Conservation (phyloP, 495 filamentous ascomycete species). For the Chaetomium tenue region DNA sequence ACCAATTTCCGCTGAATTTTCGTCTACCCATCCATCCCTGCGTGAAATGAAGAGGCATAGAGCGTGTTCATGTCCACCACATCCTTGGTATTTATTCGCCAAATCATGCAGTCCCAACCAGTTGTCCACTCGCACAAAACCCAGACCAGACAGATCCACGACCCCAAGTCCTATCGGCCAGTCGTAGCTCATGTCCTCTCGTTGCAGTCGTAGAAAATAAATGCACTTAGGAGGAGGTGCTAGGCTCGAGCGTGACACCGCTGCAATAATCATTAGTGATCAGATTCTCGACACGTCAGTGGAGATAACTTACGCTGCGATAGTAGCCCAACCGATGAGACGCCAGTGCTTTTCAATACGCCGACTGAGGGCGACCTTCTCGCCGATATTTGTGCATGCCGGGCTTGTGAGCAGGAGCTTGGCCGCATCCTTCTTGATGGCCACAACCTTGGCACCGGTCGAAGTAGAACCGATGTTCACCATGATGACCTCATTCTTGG, state of each 20-base stretch:
- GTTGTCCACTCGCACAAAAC: slow-evolving; percentile 6
- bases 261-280: slow-evolving; percentile 25
- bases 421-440: slow-evolving; percentile 94
- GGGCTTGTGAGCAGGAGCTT: slow-evolving; percentile 77
- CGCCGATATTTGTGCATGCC: slow-evolving; percentile 88
- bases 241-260: slow-evolving; percentile 47
- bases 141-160: neutral
- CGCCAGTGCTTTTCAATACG: slow-evolving; percentile 99
- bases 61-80: slow-evolving; percentile 10
- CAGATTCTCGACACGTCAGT: neutral
- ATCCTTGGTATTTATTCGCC: slow-evolving; percentile 17
- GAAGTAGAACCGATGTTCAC: slow-evolving; percentile 98
- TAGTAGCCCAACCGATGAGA: slow-evolving; percentile 95
- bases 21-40: slow-evolving; percentile 6
- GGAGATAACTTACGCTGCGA: slow-evolving; percentile 54
- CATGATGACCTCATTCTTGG: slow-evolving; percentile 98
- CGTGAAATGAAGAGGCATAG: slow-evolving; percentile 9
- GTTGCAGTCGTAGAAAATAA: slow-evolving; percentile 17
- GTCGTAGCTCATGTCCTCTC: slow-evolving; percentile 15
- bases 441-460: slow-evolving; percentile 90
- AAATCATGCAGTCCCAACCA: slow-evolving; percentile 6
- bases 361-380: slow-evolving; percentile 94
- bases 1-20: slow-evolving; percentile 12
- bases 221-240: slow-evolving; percentile 28
- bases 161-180: slow-evolving; percentile 12